Evolutionary conservation across 129 eudicot genomes (phyloP).

Genomic region (Lactuca saligna): DNA sequence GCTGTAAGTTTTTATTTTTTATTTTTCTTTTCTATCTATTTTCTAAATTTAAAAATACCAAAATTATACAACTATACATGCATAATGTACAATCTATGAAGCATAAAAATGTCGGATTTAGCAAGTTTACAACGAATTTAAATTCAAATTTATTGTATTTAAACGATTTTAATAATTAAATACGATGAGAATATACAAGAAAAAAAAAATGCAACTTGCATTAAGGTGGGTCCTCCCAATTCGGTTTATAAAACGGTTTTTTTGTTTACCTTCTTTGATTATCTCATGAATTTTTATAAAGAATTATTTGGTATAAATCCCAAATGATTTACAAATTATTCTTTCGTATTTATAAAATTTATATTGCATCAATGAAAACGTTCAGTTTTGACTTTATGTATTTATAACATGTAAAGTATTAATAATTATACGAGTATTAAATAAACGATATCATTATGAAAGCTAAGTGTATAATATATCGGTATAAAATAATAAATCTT

Average conservation of each 20-base stretch:
- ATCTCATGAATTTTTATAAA: neutral
- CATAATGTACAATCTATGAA: conserved; percentile 11
- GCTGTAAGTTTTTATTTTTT: conserved; percentile 39
- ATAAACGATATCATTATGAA: neutral
- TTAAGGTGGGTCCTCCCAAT: conserved; percentile 4
- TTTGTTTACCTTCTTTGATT: conserved; percentile 26
- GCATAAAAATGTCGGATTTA: neutral
- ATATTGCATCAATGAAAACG: neutral
- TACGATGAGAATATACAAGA: neutral
- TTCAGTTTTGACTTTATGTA: conserved; percentile 8
- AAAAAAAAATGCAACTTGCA: conserved; percentile 17
- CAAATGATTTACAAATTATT: too few species aligned
- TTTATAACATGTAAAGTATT: neutral
- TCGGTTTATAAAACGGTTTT: neutral
- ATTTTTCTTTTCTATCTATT: neutral
- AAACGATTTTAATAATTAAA: neutral
- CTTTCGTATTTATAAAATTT: neutral
- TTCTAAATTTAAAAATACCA: neutral
- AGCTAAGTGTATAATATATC: too few species aligned
- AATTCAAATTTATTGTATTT: neutral
- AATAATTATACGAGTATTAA: neutral
- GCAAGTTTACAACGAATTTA: neutral
- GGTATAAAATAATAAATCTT: too few species aligned
- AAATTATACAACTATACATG: neutral
- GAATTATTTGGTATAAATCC: neutral